Evolutionary conservation across 495 filamentous ascomycete species (phyloP), one percentile per base, ranked within the genome.

Genomic region (Filosporella fistucella): DNA sequence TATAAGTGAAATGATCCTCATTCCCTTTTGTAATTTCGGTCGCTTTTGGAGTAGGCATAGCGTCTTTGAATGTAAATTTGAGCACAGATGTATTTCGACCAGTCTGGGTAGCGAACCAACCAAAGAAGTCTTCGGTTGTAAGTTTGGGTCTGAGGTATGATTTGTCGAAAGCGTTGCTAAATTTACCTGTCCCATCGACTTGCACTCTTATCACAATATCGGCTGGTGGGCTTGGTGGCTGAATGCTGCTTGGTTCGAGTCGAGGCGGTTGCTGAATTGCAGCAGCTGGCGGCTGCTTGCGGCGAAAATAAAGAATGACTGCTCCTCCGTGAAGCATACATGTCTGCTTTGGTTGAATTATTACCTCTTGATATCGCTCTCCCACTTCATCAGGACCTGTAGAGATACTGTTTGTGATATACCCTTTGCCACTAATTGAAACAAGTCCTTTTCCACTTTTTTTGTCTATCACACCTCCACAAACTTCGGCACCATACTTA

Each of bases 41-140:
- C 10, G 22, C 14, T 25, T 41, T 53, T 18, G 44, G 50, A 4
- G 8, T 35, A 7, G 50, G 50, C 24, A 53, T 22, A 12, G 44
- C 42, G 34, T 53, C 50, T 36, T 53, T 53, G 37, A 53, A 53
- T 9, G 38, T 45, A 17, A 53, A 53, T 38, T 29, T 42, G 36
- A 53, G 37, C n/a, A 8, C n/a, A 16, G 35, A 21, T 8, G 49
- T 35, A 8, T 36, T 42, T 9, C 25, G 42, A 24, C 26, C 35
- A 8, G 34, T 46, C 17, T 42, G 18, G 2, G 4, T 45, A 2
- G 22, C 21, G 39, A 52, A 52, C 42, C 33, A 52, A 18, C 42
- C 12, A 26, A 52, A 46, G 35, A 52, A 52, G 10, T 46, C 49
- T 14, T 10, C 14, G 14, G 20, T 29, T 2, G 28, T 25, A n/a